Evolutionary conservation across 352 stramenopile genomes (phyloP), one percentile per base, ranked within the genome.

Genomic region (Globisporangium paddicum): DNA sequence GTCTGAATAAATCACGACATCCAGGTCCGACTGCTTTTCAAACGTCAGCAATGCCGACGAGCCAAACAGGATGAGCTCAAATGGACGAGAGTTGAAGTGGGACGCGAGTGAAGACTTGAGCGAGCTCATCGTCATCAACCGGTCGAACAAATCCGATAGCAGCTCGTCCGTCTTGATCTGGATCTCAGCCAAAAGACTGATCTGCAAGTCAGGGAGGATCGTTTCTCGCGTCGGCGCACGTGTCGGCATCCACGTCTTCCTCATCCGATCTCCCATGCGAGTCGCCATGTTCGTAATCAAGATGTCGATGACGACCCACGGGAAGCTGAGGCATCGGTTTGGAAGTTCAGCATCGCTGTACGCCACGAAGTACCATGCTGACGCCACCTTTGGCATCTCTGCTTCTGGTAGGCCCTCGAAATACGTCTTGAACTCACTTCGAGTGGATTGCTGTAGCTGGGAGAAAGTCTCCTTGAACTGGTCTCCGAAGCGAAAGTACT

Each of bases 401-500:
- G 56, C 41, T 8, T 30, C 23, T 18, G 57, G 23, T 21, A 76
- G 37, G 0, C 14, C 30, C 1, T 55, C 57, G 2, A 66, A 78
- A 13, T 73, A 55, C 2, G 30, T 32, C 9, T 72, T 50, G 50
- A 95, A 92, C 38, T 89, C 66, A 16, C 55, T 48, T 6, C 68
- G 72, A 56, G 89, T 88, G 6, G 57, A 60, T 18, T 52, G 37
- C 55, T 89, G 78, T 7, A 84, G 63, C 2, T 47, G 48, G 28
- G 79, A 79, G 62, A 88, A 90, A 5, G 63, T 68, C 26, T 95
- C 81, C 35, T 86, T 81, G 37, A 79, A 90, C 37, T 77, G 73
- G 42, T 89, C 83, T 18, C 81, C 79, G 51, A 85, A 90, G 4
- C 83, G 80, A 52, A 93, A 93, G 58, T 93, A 93, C 26, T 93